Percentiles rank a stretch among this genome's conserved stretches.
Evolutionary conservation across 345 rosid species (phyloP).

Genomic region (Cochlearia excelsa): DNA sequence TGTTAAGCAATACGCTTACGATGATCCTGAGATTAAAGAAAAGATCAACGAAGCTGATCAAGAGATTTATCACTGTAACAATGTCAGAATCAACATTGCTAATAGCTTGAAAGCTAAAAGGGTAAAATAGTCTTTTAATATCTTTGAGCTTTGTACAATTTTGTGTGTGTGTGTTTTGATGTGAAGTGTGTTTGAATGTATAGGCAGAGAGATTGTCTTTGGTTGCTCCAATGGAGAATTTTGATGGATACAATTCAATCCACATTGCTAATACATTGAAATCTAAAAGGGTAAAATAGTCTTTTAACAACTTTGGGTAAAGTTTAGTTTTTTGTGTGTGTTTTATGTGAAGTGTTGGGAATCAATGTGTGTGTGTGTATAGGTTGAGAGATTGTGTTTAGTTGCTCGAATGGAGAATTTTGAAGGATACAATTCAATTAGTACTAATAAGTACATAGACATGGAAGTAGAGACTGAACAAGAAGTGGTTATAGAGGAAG

Average conservation of each 20-base stretch:
- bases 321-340: too few species aligned
- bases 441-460: slow-evolving; percentile 56
- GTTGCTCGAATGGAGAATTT: slow-evolving; percentile 31
- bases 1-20: slow-evolving; percentile 46
- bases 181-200: not conserved
- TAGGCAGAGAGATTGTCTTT: slow-evolving; percentile 53
- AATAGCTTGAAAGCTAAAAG: slow-evolving; percentile 51
- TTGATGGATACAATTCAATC: slow-evolving; percentile 41
- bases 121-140: slow-evolving; percentile 38
- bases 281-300: too few species aligned
- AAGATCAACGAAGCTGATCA: slow-evolving; percentile 63
- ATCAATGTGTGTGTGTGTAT: not conserved
- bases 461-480: slow-evolving; percentile 63
- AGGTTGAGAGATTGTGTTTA: slow-evolving; percentile 51
- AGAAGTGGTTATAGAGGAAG: slow-evolving; percentile 50
- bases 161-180: not conserved
- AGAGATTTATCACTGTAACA: slow-evolving; percentile 53
- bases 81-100: slow-evolving; percentile 42
- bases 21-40: slow-evolving; percentile 64
- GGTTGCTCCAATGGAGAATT: slow-evolving; percentile 28
- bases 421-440: slow-evolving; percentile 40
- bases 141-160: slow-evolving; percentile 3
- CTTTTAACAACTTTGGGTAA: too few species aligned
- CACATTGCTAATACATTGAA: too few species aligned
- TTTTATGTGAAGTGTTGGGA: too few species aligned